Conservation (phyloP, 2,329 filamentous ascomycete genomes). For the Aspergillus fructus region DNA sequence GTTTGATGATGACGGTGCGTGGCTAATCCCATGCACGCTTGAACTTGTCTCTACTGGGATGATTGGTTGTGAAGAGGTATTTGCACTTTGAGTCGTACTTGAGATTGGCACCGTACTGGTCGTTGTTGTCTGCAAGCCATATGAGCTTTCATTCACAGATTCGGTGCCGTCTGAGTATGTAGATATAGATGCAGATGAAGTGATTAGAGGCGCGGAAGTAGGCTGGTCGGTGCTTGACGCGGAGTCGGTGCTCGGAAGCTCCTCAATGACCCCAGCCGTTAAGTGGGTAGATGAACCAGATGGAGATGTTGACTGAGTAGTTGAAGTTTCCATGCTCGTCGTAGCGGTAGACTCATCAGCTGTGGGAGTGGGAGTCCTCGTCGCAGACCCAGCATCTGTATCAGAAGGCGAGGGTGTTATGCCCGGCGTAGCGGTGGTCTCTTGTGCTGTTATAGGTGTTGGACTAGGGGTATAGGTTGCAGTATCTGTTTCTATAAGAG, state of each 20-base stretch:
- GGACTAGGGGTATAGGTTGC: neutral
- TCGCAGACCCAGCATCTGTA: neutral
- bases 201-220: neutral
- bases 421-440: neutral
- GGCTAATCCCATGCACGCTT: neutral
- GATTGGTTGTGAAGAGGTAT: neutral
- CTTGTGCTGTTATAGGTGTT: neutral
- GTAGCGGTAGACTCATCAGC: neutral
- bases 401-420: neutral
- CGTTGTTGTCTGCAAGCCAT: neutral
- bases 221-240: neutral
- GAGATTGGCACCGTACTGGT: neutral
- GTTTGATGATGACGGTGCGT: neutral
- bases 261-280: slow-evolving; percentile 3
- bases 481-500: neutral
- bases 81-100: neutral
- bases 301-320: neutral
- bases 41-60: neutral
- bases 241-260: neutral
- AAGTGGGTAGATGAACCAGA: neutral
- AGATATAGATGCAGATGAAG: neutral
- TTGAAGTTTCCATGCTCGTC: neutral
- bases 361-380: neutral
- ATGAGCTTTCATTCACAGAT: neutral
- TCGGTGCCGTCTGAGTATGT: neutral